phyloP scores from a whole-genome alignment of 495 filamentous ascomycete species.

The Hypoxylon trugodes region DNA sequence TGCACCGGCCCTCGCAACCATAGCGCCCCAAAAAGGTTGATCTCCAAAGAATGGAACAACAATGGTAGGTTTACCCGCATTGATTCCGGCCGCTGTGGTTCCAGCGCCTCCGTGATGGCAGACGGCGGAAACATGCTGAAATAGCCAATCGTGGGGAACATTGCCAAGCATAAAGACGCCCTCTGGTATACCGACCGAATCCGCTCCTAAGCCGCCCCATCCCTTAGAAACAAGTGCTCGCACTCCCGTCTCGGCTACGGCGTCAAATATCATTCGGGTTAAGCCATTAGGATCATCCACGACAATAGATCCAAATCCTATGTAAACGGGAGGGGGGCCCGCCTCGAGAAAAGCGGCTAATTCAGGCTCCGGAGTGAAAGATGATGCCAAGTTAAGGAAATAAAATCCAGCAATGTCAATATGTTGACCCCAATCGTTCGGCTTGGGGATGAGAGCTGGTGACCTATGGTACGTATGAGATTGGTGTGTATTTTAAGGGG shows the following conservation, averaged over 20 bases:
- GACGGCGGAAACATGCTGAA: conserved; percentile 75
- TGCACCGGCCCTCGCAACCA: conserved; percentile 75
- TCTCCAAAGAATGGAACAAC: conserved; percentile 89
- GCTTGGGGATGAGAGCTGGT: conserved; percentile 81
- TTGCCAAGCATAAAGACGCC: conserved; percentile 81
- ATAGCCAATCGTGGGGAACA: conserved; percentile 85
- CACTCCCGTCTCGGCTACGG: conserved; percentile 68
- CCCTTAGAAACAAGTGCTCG: conserved; percentile 82
- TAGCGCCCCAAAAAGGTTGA: conserved; percentile 83
- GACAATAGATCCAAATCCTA: conserved; percentile 85
- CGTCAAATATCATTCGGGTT: conserved; percentile 74
- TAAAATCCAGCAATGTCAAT: conserved; percentile 78
- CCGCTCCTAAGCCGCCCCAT: conserved; percentile 78
- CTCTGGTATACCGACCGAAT: conserved; percentile 66
- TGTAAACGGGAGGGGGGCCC: conserved; percentile 77
- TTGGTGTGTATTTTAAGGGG: background rate
- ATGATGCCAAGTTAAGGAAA: conserved; percentile 70
- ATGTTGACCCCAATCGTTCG: conserved; percentile 75
- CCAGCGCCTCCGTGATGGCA: conserved; percentile 87
- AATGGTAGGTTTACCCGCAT: conserved; percentile 72
- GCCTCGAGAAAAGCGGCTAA: conserved; percentile 69
- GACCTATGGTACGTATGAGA: conserved; percentile 48
- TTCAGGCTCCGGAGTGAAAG: conserved; percentile 69
- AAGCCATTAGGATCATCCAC: conserved; percentile 75
- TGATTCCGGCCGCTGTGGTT: conserved; percentile 79